These are phyloP conservation scores for Eragrostis tef DNA, from an alignment of 202 grass and related monocot species.

Conservation along the genomic window DNA sequence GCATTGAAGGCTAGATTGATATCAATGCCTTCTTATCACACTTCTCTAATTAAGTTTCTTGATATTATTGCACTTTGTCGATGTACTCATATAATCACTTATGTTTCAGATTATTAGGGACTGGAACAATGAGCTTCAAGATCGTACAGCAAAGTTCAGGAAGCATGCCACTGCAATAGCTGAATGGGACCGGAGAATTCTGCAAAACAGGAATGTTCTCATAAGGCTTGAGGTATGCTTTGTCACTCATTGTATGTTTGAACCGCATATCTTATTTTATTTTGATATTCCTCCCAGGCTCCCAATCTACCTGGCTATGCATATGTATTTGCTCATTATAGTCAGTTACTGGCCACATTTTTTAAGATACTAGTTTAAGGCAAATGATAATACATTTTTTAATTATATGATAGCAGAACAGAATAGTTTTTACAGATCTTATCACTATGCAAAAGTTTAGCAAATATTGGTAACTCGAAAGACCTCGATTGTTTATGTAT, in stretches of 20 bases:
- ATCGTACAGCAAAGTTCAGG: constrained; percentile 82
- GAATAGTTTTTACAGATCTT: not conserved
- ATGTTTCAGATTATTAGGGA: constrained; percentile 86
- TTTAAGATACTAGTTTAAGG: constrained; percentile 9
- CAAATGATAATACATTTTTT: constrained; percentile 10
- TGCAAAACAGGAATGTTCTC: constrained; percentile 97
- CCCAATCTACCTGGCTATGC: not conserved
- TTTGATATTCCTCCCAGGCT: not conserved
- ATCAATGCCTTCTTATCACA: constrained; percentile 13
- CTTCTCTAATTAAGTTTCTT: constrained; percentile 36
- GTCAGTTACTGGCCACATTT: not conserved
- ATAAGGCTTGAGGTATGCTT: constrained; percentile 87
- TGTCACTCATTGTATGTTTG: not conserved
- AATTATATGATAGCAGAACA: not conserved
- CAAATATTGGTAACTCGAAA: not conserved
- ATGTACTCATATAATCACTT: constrained; percentile 19
- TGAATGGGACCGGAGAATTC: constrained; percentile 97
- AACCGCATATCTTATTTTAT: not conserved
- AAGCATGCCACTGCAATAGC: constrained; percentile 93
- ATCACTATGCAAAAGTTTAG: too few species aligned
- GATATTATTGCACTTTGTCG: constrained; percentile 1
- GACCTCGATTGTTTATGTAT: constrained; percentile 19
- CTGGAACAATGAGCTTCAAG: constrained; percentile 98
- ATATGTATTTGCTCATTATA: constrained; percentile 5
- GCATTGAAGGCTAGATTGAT: constrained; percentile 14